Conservation (phyloP, 2,329 filamentous ascomycete genomes). For the Leptographium wingfieldii region DNA sequence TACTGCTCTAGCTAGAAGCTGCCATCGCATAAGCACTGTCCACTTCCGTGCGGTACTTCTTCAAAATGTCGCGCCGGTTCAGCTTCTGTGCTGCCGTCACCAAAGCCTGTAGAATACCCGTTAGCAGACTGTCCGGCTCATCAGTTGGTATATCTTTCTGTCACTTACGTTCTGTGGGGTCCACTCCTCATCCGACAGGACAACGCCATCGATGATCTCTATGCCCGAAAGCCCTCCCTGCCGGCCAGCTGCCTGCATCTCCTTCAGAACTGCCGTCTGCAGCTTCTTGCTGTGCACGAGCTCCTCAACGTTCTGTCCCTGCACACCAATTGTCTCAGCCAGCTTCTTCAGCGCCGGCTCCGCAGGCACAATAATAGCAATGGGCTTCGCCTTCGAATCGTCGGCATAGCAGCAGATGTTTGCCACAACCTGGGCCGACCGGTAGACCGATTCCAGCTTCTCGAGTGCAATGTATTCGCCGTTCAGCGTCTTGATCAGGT, state of each 20-base stretch:
- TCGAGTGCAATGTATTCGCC: conserved; percentile 76
- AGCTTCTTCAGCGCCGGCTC: conserved; percentile 43
- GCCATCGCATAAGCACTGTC: conserved; percentile 42
- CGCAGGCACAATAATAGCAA: conserved; percentile 43
- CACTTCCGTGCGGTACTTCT: conserved; percentile 49
- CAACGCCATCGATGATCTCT: conserved; percentile 60
- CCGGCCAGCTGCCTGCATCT: conserved; percentile 48
- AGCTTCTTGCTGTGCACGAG: conserved; percentile 57
- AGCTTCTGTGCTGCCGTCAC: conserved; percentile 62
- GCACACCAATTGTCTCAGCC: conserved; percentile 27
- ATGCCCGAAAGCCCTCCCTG: conserved; percentile 51
- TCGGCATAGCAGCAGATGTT: conserved; percentile 47
- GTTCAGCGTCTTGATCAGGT: conserved; percentile 70
- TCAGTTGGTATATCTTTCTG: not conserved
- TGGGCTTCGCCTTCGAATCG: conserved; percentile 35
- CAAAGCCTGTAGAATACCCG: conserved; percentile 33
- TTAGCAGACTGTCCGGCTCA: not conserved
- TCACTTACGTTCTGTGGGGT: conserved; percentile 57
- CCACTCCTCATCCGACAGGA: conserved; percentile 62
- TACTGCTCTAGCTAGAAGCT: not conserved
- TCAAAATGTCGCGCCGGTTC: conserved; percentile 54
- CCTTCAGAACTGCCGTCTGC: conserved; percentile 48
- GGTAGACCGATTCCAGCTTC: conserved; percentile 48
- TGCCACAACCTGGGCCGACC: conserved; percentile 34
- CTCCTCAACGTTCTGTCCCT: conserved; percentile 48